phyloP scores from a whole-genome alignment of 495 filamentous ascomycete genomes.

The Penicillium simplicissimum region DNA sequence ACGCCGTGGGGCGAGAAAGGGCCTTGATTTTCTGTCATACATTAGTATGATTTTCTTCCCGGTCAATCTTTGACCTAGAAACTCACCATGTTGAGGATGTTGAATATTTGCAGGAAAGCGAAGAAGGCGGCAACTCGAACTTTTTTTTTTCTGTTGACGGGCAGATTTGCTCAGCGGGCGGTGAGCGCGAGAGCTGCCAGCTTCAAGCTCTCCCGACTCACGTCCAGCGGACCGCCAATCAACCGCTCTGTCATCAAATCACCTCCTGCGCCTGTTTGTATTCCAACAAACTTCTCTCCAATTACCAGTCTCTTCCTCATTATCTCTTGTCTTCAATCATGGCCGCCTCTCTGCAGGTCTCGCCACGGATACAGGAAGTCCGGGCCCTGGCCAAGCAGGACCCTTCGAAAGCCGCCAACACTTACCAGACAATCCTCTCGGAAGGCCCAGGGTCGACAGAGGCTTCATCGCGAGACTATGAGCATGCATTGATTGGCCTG shows the following conservation, averaged over 20 bases:
- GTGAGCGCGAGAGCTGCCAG: constrained; percentile 34
- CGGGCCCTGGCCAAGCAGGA: constrained; percentile 78
- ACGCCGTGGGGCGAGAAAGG: constrained; percentile 72
- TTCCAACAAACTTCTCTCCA: constrained; percentile 3
- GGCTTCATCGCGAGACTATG: constrained; percentile 82
- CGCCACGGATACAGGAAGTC: constrained; percentile 76
- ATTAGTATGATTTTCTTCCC: constrained; percentile 12
- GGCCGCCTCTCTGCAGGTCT: constrained; percentile 51
- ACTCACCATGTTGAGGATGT: constrained; percentile 29
- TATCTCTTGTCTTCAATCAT: constrained; percentile 33
- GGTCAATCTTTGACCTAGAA: background rate
- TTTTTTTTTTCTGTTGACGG: constrained; percentile 37
- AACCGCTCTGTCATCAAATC: constrained; percentile 24
- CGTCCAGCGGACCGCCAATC: constrained; percentile 18
- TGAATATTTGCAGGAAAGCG: constrained; percentile 15
- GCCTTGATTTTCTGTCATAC: constrained; percentile 82
- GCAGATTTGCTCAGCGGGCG: constrained; percentile 36
- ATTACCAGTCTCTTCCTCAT: background rate
- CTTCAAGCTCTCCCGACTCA: constrained; percentile 36
- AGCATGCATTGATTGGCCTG: constrained; percentile 67
- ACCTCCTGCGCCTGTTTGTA: constrained; percentile 9
- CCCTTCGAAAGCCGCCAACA: constrained; percentile 73
- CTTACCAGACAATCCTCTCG: constrained; percentile 86
- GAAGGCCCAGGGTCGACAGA: constrained; percentile 81
- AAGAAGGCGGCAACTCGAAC: constrained; percentile 22